phyloP scores from a whole-genome alignment of 148 eudicot genomes.

The Camellia japonica region DNA sequence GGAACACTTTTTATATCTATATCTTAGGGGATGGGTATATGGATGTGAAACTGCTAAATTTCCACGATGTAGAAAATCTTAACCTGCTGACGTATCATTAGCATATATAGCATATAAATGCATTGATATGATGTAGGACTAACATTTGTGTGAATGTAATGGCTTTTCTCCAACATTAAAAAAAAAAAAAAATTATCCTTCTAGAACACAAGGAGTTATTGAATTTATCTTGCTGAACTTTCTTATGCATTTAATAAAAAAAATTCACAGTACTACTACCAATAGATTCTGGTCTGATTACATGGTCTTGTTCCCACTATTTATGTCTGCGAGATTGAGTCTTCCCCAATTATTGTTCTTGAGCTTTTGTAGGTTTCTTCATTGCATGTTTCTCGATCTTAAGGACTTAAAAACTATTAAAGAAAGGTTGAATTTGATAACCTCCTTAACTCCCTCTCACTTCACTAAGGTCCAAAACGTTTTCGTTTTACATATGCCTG shows the following conservation, averaged over 20 bases:
- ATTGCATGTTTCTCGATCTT: neutral
- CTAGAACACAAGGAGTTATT: too few species aligned
- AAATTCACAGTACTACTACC: neutral
- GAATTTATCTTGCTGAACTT: neutral
- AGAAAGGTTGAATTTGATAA: neutral
- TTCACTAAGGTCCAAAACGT: neutral
- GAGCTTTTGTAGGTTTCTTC: neutral
- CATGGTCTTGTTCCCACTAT: neutral
- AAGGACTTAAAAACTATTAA: neutral
- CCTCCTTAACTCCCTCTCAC: neutral
- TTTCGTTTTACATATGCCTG: neutral
- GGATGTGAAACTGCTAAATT: too few species aligned
- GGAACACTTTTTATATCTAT: too few species aligned
- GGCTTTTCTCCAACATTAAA: too few species aligned
- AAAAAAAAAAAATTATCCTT: too few species aligned
- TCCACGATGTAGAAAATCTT: too few species aligned
- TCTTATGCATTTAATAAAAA: too few species aligned
- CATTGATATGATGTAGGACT: too few species aligned
- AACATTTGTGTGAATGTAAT: too few species aligned
- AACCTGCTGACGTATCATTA: too few species aligned
- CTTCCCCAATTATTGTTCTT: neutral
- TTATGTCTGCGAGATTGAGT: neutral
- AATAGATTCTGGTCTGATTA: neutral
- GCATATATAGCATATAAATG: too few species aligned
- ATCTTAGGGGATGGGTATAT: too few species aligned